Percentiles rank a stretch among this genome's conserved stretches.
These are phyloP conservation scores for Hypoxylon sp. DNA, from an alignment of 2,329 filamentous ascomycete species.

Conservation along the genomic window DNA sequence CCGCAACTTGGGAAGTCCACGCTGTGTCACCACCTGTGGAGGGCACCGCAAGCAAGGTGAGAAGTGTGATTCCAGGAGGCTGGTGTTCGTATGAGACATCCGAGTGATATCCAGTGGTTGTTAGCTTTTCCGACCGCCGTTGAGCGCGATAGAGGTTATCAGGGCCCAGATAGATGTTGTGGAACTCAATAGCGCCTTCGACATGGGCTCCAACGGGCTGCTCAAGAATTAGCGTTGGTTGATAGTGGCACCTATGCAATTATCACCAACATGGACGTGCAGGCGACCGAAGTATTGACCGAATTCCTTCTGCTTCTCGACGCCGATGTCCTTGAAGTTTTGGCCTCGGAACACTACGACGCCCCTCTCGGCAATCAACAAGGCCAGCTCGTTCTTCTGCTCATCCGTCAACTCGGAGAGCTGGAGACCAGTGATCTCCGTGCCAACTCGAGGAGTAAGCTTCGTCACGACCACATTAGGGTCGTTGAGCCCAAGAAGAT, in stretches of 20 bases:
- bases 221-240: constrained; percentile 8
- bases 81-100: constrained; percentile 62
- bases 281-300: constrained; percentile 58
- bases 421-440: constrained; percentile 50
- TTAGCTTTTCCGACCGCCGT: constrained; percentile 55
- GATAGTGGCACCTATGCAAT: neutral
- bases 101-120: constrained; percentile 59
- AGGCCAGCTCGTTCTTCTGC: constrained; percentile 50
- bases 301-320: constrained; percentile 58
- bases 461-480: constrained; percentile 48
- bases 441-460: constrained; percentile 50
- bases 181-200: constrained; percentile 60
- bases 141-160: constrained; percentile 61
- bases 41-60: constrained; percentile 57
- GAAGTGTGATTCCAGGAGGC: constrained; percentile 59
- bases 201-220: constrained; percentile 61
- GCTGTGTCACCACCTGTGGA: constrained; percentile 58
- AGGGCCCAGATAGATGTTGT: constrained; percentile 63
- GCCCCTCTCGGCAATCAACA: constrained; percentile 50
- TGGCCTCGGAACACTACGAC: constrained; percentile 52
- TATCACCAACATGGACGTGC: constrained; percentile 56
- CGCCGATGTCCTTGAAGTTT: constrained; percentile 56
- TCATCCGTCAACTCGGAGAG: constrained; percentile 49
- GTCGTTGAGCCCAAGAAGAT: constrained; percentile 56
- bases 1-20: constrained; percentile 57